Evolutionary conservation across 2,329 filamentous ascomycete genomes (phyloP).

Genomic region (Colletotrichum lini): DNA sequence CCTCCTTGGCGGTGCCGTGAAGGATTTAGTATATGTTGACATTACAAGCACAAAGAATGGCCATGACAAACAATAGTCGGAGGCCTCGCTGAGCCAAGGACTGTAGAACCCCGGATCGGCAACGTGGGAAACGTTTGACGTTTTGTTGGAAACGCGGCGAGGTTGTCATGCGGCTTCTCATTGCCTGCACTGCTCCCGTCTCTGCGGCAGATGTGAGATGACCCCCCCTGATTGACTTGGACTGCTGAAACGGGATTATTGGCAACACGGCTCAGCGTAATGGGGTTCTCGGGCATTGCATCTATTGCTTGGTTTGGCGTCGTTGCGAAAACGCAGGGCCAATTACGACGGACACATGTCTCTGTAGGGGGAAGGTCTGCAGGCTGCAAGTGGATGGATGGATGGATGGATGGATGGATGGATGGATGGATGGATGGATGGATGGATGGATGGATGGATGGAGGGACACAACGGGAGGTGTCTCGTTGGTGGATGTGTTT

Average conservation of each 20-base stretch:
- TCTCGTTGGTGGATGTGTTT: slow-evolving; percentile 1
- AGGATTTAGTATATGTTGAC: not conserved
- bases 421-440: no score
- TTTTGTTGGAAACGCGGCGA: slow-evolving; percentile 32
- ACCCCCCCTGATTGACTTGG: not conserved
- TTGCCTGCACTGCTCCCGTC: not conserved
- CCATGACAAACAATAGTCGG: slow-evolving; percentile 3
- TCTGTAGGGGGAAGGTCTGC: slow-evolving; percentile 28
- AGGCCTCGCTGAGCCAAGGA: slow-evolving; percentile 1
- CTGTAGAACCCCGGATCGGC: slow-evolving; percentile 5
- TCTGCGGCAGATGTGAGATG: slow-evolving; percentile 16
- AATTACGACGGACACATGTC: slow-evolving; percentile 3
- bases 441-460: not conserved
- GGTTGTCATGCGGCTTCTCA: slow-evolving; percentile 8
- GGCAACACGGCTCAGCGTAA: slow-evolving; percentile 23
- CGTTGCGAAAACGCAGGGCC: slow-evolving; percentile 11
- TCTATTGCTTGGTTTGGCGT: not conserved
- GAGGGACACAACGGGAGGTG: not conserved
- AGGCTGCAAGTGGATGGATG: slow-evolving; percentile 13
- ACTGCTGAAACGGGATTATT: slow-evolving; percentile 31
- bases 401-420: no score
- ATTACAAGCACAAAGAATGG: not conserved
- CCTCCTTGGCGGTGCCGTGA: not conserved
- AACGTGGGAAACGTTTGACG: slow-evolving; percentile 28
- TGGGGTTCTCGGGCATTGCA: slow-evolving; percentile 3